phyloP scores from a whole-genome alignment of 805 yeast genomes.

The Suhomyces emberorum region DNA sequence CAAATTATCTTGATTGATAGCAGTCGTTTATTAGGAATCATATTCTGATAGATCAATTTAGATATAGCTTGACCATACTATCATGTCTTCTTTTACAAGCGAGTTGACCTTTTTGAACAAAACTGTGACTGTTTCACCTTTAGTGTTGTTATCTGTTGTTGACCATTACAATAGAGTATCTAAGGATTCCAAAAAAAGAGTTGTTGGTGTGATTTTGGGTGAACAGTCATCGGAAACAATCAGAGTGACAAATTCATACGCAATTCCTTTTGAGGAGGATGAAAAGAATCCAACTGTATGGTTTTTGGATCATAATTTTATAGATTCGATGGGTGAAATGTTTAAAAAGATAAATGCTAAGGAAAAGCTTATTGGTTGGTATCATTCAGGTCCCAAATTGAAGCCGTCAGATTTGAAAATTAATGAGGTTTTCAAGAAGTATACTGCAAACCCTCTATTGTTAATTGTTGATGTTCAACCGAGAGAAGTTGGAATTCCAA shows the following conservation, averaged over 20 bases:
- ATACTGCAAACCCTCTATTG: conserved; percentile 75
- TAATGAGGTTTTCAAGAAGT: conserved; percentile 81
- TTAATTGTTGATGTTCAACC: conserved; percentile 92
- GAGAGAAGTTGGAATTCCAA: conserved; percentile 82
- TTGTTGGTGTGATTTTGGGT: conserved; percentile 92
- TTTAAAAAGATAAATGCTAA: conserved; percentile 96
- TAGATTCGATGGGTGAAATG: conserved; percentile 97
- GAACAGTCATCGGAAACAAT: conserved; percentile 58
- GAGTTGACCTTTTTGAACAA: conserved; percentile 43
- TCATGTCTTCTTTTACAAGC: conserved; percentile 16
- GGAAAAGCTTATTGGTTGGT: conserved; percentile 98
- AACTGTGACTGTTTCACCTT: conserved; percentile 88
- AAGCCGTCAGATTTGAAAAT: conserved; percentile 85
- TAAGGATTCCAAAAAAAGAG: conserved; percentile 68
- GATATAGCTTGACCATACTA: too few relatives aligned
- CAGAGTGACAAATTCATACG: conserved; percentile 87
- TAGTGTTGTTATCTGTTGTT: conserved; percentile 88
- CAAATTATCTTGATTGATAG: too few relatives aligned
- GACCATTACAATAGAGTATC: conserved; percentile 93
- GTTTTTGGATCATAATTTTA: conserved; percentile 95
- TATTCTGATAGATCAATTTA: too few relatives aligned
- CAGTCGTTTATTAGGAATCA: too few relatives aligned
- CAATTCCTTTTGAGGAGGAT: conserved; percentile 97
- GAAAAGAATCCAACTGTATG: conserved; percentile 87
- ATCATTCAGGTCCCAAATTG: conserved; percentile 95